Conservation (phyloP, 176 grass and related monocot species). For the Avena sativa region DNA sequence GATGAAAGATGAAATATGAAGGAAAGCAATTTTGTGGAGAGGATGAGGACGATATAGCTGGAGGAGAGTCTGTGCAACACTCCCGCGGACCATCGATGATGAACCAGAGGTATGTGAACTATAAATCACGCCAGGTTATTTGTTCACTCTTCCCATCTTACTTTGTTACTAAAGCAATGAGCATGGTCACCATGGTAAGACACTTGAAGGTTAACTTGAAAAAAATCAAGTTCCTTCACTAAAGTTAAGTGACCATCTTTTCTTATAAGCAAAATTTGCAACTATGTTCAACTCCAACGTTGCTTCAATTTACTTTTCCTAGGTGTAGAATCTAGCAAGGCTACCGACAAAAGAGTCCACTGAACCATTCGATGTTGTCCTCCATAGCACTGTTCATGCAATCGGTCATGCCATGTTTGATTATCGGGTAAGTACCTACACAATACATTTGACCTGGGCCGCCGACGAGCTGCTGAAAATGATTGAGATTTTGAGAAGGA, state of each 20-base stretch:
- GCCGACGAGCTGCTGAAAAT: neutral
- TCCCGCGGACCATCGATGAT: slow-evolving; percentile 78
- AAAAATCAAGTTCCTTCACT: too few species aligned
- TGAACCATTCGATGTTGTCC: slow-evolving; percentile 61
- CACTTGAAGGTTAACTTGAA: too few species aligned
- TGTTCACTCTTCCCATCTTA: neutral
- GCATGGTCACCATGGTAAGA: too few species aligned
- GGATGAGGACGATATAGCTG: slow-evolving; percentile 57
- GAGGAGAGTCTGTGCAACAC: slow-evolving; percentile 67
- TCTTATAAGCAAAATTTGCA: neutral
- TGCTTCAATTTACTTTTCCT: neutral
- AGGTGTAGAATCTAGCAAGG: slow-evolving; percentile 46
- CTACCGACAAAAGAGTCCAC: slow-evolving; percentile 64
- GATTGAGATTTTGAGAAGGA: too few species aligned
- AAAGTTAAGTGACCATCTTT: too few species aligned
- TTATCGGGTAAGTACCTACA: slow-evolving; percentile 57
- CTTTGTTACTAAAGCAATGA: too few species aligned
- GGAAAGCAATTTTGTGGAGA: slow-evolving; percentile 63
- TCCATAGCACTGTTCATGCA: slow-evolving; percentile 64
- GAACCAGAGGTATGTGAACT: slow-evolving; percentile 59
- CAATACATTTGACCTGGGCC: neutral
- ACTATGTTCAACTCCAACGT: neutral
- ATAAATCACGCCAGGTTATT: neutral
- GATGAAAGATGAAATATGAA: slow-evolving; percentile 72
- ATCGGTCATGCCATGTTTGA: slow-evolving; percentile 66